These are phyloP conservation scores for Clitocybe nebularis DNA, from an alignment of 1,284 basidiomycete genomes.

Conservation along the genomic window DNA sequence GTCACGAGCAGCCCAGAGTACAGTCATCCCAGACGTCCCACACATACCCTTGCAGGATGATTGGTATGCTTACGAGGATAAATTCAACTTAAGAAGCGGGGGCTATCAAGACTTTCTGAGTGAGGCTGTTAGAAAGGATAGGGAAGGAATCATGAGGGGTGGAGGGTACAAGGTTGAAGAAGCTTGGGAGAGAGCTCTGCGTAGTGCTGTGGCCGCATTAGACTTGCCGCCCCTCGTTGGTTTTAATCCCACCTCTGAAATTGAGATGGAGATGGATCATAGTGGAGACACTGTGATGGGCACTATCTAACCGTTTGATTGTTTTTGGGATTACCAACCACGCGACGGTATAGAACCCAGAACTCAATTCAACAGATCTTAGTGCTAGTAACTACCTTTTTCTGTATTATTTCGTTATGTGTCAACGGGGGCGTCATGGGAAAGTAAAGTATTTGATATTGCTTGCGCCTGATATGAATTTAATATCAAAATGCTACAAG, in stretches of 20 bases:
- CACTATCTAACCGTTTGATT: too few species aligned
- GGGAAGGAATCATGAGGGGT: constrained; percentile 77
- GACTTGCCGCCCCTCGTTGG: constrained; percentile 46
- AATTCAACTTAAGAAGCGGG: constrained; percentile 45
- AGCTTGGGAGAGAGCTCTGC: constrained; percentile 84
- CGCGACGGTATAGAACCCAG: too few species aligned
- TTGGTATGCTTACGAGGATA: constrained; percentile 72
- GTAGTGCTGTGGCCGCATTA: constrained; percentile 73
- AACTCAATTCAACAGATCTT: constrained; percentile 24
- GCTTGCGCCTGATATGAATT: constrained; percentile 37
- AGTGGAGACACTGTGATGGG: constrained; percentile 44
- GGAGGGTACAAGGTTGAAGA: constrained; percentile 82
- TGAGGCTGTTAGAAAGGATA: constrained; percentile 71
- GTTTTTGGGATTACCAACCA: too few species aligned
- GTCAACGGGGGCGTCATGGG: constrained; percentile 57
- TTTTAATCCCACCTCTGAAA: constrained; percentile 13
- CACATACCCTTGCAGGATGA: constrained; percentile 74
- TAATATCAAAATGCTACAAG: constrained; percentile 2
- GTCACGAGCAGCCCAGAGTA: constrained; percentile 52
- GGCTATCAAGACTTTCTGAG: constrained; percentile 72
- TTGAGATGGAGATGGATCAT: constrained; percentile 17
- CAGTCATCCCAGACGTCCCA: constrained; percentile 67
- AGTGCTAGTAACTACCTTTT: constrained; percentile 52
- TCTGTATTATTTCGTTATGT: constrained; percentile 40
- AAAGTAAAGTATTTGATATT: constrained; percentile 72